Evolutionary conservation across 2,329 filamentous ascomycete species (phyloP), one percentile per base, ranked within the genome.

Genomic region (Monilinia polystroma): DNA sequence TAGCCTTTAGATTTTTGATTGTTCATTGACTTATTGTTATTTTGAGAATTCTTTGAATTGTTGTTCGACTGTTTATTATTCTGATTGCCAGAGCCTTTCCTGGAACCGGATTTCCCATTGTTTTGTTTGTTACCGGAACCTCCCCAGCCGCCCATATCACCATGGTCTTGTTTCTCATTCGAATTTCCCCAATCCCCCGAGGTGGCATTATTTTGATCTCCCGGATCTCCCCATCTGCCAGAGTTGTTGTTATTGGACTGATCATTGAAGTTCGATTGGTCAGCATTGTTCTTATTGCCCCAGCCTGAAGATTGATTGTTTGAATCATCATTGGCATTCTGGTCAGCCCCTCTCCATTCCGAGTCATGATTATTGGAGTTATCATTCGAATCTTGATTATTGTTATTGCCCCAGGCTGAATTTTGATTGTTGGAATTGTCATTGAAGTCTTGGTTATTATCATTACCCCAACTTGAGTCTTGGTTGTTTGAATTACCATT

Each of bases 381-480:
- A 20, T 66, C 32, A 16, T 59, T 69, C 16, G 65, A 68, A n/a
- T 62, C 20, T 32, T 38, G 35, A 18, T 56, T 64, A 26, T 64
- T 32, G 14, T 53, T n/a, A 38, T 66, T 66, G 7, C 35, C 64
- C 56, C 64, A 58, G 10, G 51, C 20, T 18, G 62, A 29, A 47
- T 63, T 59, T 16, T 47, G 51, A 45, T 64, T 64, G 3, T 57
- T 49, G 6, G 43, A 59, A 4, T n/a, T 45, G 26, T 62, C 64
- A 64, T 67, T 60, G n/a, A 63, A 68, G 41, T 64, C 63, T n/a
- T 63, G 59, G 23, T 69, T 68, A 65, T 66, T 66, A 64, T 66
- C 63, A 20, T 62, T 62, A 43, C 63, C 66, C 57, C 56, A 58
- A 51, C 57, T 26, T 1, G 49, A 35, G 32, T 51, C 26, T 29